These are phyloP conservation scores for Bipolaris bicolor DNA, from an alignment of 2,329 filamentous ascomycete species.

Conservation along the genomic window DNA sequence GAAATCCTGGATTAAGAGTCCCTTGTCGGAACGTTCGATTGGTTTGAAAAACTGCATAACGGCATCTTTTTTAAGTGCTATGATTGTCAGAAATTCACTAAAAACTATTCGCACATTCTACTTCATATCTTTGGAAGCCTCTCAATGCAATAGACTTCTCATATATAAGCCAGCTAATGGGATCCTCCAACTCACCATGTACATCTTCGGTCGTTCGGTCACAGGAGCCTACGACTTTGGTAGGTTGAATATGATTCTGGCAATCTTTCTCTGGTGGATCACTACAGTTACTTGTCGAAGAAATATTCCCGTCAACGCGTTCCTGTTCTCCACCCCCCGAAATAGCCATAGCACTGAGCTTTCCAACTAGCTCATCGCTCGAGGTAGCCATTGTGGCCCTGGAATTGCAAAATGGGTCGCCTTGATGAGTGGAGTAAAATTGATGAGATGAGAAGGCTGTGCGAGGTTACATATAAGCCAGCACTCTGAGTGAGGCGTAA, in stretches of 20 bases:
- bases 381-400: not conserved
- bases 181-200: too few relatives aligned
- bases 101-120: too few relatives aligned
- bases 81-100: too few relatives aligned
- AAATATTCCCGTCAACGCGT: not conserved
- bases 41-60: not conserved
- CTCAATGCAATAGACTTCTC: too few relatives aligned
- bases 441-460: not conserved
- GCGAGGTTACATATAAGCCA: not conserved
- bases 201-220: too few relatives aligned
- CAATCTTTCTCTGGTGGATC: too few relatives aligned
- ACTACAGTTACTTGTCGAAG: not conserved
- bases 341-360: not conserved
- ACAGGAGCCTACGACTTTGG: too few relatives aligned
- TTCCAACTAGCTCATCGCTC: not conserved
- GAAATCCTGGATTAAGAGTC: not conserved
- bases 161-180: too few relatives aligned
- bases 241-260: too few relatives aligned
- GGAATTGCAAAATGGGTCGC: not conserved
- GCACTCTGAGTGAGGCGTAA: not conserved
- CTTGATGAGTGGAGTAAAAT: not conserved
- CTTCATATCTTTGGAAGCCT: too few relatives aligned
- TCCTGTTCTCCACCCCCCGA: not conserved
- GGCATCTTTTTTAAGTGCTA: too few relatives aligned
- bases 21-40: too few relatives aligned